phyloP scores from a whole-genome alignment of 2,329 filamentous ascomycete species.

The Fusarium humuli region DNA sequence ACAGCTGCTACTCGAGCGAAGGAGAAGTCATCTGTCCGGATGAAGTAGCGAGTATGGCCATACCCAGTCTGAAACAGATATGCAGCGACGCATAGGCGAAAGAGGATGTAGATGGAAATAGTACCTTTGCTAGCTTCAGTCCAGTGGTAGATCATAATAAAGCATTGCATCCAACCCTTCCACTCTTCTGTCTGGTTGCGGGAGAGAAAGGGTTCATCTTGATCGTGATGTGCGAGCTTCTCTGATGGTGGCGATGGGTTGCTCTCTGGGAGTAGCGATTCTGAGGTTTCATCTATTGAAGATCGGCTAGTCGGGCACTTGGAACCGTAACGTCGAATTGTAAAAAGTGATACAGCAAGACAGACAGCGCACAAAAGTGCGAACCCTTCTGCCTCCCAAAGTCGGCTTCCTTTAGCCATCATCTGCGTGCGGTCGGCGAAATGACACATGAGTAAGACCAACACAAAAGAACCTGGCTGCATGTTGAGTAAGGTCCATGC shows the following conservation, averaged over 20 bases:
- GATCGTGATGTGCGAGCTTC: neutral
- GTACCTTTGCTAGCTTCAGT: slow-evolving; percentile 57
- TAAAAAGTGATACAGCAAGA: neutral
- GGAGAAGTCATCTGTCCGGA: slow-evolving; percentile 67
- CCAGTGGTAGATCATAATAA: slow-evolving; percentile 66
- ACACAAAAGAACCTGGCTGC: slow-evolving; percentile 35
- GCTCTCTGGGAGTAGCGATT: neutral
- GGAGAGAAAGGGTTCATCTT: neutral
- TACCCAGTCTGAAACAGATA: slow-evolving; percentile 73
- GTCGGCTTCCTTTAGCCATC: slow-evolving; percentile 40
- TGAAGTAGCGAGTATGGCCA: slow-evolving; percentile 69
- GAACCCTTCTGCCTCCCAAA: slow-evolving; percentile 30
- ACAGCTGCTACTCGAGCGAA: slow-evolving; percentile 61
- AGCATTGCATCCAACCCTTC: slow-evolving; percentile 73
- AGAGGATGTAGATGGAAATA: slow-evolving; percentile 62
- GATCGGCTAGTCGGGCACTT: fast-evolving
- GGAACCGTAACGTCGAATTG: slow-evolving; percentile 16
- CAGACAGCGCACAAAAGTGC: slow-evolving; percentile 12
- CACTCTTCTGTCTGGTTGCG: slow-evolving; percentile 68
- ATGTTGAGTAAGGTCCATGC: slow-evolving; percentile 35
- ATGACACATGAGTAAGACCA: slow-evolving; percentile 42
- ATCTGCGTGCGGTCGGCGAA: slow-evolving; percentile 46
- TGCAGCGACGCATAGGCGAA: slow-evolving; percentile 64
- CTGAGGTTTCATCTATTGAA: neutral
- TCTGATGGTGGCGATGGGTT: too few relatives aligned